Conservation (phyloP, 148 eudicot species). For the Amaranthus palmeri region DNA sequence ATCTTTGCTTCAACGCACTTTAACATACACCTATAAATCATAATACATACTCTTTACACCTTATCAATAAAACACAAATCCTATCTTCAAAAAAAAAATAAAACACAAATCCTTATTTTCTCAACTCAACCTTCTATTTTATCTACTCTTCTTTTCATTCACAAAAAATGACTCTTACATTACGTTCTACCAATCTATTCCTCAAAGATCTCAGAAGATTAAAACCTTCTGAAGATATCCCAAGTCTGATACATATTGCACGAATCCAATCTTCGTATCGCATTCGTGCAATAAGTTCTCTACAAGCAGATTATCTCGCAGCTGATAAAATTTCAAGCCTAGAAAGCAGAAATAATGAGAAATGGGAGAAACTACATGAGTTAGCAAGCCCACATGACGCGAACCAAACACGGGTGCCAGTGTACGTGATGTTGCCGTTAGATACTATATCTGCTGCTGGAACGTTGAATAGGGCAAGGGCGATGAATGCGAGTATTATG, state of each 20-base stretch:
- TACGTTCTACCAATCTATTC: slow-evolving; percentile 63
- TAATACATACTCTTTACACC: too few species aligned
- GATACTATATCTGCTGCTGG: slow-evolving; percentile 69
- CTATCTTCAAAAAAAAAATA: too few species aligned
- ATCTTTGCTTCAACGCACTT: too few species aligned
- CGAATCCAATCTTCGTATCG: slow-evolving; percentile 32
- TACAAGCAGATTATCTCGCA: slow-evolving; percentile 33
- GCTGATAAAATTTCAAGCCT: slow-evolving; percentile 23
- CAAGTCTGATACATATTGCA: slow-evolving; percentile 47
- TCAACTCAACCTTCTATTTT: slow-evolving; percentile 23
- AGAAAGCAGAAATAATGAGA: slow-evolving; percentile 34
- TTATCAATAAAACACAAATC: too few species aligned
- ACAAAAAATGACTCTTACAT: slow-evolving; percentile 62
- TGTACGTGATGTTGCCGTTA: slow-evolving; percentile 88
- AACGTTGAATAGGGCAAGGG: slow-evolving; percentile 55
- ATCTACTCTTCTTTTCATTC: slow-evolving; percentile 26
- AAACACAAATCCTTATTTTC: slow-evolving; percentile 16
- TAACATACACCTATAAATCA: too few species aligned
- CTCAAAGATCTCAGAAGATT: slow-evolving; percentile 39
- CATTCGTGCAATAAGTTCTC: slow-evolving; percentile 31
- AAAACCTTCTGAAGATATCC: slow-evolving; percentile 47
- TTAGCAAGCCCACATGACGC: slow-evolving; percentile 29
- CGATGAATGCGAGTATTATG: slow-evolving; percentile 95
- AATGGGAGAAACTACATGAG: slow-evolving; percentile 49
- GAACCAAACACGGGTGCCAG: slow-evolving; percentile 55